A percentile compares a stretch with the other conserved stretches of the same genome.
Evolutionary conservation across 1,284 basidiomycete genomes (phyloP).

Genomic region (Schizophyllum amplum): DNA sequence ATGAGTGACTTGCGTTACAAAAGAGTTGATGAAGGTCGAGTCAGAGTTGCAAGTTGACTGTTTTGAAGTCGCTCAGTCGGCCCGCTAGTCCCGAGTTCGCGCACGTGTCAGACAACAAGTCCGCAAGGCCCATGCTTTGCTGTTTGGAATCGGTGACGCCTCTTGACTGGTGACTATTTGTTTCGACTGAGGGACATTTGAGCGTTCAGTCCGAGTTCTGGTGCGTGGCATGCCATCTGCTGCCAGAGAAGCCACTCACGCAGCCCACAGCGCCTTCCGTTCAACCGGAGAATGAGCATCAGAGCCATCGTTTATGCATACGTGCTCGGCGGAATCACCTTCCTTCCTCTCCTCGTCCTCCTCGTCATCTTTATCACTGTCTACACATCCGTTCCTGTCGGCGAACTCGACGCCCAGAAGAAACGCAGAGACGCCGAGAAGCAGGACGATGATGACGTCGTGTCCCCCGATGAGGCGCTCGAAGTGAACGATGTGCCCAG

Average conservation of each 20-base stretch:
- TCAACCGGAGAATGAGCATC: slow-evolving; percentile 39
- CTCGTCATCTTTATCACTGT: slow-evolving; percentile 49
- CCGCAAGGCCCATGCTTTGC: not conserved
- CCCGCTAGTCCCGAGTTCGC: not conserved
- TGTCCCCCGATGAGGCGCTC: slow-evolving; percentile 16
- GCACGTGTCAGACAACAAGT: not conserved
- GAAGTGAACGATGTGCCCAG: slow-evolving; percentile 51
- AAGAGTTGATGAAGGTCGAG: too few relatives aligned
- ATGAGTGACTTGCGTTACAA: too few relatives aligned
- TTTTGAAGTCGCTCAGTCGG: too few relatives aligned
- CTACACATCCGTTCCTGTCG: slow-evolving; percentile 76
- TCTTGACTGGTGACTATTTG: not conserved
- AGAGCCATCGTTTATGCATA: slow-evolving; percentile 72
- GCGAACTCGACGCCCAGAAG: slow-evolving; percentile 42
- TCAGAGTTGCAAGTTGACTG: too few relatives aligned
- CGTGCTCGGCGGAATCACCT: slow-evolving; percentile 80
- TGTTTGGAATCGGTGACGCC: not conserved
- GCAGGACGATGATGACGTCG: slow-evolving; percentile 19
- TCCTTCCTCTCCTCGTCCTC: slow-evolving; percentile 67
- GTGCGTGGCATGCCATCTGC: not conserved
- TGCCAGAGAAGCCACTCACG: not conserved
- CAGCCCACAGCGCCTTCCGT: not conserved
- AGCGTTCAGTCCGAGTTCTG: not conserved
- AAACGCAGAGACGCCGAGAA: slow-evolving; percentile 24
- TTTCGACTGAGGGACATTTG: not conserved